These are phyloP conservation scores for Penicillium digitatum DNA, from an alignment of 2,329 filamentous ascomycete species.

Conservation along the genomic window DNA sequence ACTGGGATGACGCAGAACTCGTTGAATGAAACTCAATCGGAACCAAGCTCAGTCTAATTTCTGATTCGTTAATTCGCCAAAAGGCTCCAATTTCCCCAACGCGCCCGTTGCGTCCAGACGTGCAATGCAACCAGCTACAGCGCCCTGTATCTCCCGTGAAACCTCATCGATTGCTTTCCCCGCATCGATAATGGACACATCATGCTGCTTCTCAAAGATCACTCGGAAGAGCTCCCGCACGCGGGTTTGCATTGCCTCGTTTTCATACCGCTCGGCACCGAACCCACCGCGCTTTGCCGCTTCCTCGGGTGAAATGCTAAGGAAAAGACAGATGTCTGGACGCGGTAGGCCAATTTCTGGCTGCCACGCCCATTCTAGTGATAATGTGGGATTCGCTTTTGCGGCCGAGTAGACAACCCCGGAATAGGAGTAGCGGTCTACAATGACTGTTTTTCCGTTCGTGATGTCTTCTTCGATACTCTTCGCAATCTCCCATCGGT, in stretches of 20 bases:
- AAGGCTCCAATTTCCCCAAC: constrained; percentile 34
- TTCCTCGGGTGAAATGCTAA: constrained; percentile 71
- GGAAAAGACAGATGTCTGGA: constrained; percentile 82
- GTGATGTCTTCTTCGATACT: constrained; percentile 50
- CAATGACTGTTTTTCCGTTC: constrained; percentile 69
- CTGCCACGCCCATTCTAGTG: constrained; percentile 73
- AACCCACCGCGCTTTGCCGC: constrained; percentile 78
- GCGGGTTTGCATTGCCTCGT: constrained; percentile 71
- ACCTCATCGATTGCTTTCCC: constrained; percentile 52
- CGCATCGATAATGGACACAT: constrained; percentile 54
- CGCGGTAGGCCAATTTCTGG: constrained; percentile 83
- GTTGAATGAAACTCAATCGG: constrained; percentile 32
- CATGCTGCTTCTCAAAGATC: constrained; percentile 47
- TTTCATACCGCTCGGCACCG: constrained; percentile 86
- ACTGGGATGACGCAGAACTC: constrained; percentile 49
- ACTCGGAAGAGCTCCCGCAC: constrained; percentile 70
- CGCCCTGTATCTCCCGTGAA: constrained; percentile 37
- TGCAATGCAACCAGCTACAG: constrained; percentile 29
- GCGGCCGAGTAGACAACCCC: constrained; percentile 91
- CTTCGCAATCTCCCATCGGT: constrained; percentile 70
- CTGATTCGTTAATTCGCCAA: constrained; percentile 18
- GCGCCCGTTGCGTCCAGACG: constrained; percentile 34
- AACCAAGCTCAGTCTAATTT: constrained; percentile 8
- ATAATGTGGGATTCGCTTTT: constrained; percentile 68
- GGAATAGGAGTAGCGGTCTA: constrained; percentile 93